Base-by-base conservation (phyloP, 768 basidiomycete genomes). In the Lactarius vividus region DNA sequence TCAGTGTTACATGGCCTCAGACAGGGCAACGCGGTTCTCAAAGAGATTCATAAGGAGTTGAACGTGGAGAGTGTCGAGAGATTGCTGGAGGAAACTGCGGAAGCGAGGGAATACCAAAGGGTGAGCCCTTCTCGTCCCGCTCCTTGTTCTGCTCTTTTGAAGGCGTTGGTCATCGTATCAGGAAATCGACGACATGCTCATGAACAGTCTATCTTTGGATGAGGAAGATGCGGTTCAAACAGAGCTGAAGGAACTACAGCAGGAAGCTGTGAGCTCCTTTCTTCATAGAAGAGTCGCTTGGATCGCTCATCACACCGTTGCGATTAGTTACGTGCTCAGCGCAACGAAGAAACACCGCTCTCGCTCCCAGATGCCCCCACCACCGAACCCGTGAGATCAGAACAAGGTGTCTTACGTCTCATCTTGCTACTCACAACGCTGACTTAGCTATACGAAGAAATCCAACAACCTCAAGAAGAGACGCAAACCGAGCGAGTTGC, bases 41-140 rank as follows among this genome's bases (percentile, higher is more conserved):
- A 91, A 75, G 88, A 97, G 77, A 90, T 99, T 18, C 95, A 99
- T 76, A 88, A 88, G 71, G 94, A 98, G 76, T 87, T 99, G 86
- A 93, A 88, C 71, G 72, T 94, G 10, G 94, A 97, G 75, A 87
- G 81, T 66, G 96, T 98, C n/a, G 96, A 98, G 82, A 91, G 86
- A 73, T 79, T 98, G 59, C 82, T 99, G 80, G 93, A 90, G 70
- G 93, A 97, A 77, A 97, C 96, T 0, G 85, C 85, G 4, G 96
- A 98, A 73, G 97, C 94, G 15, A 84, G 91, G 69, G 94, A 88
- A 67, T 98, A 98, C 75, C 94, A 99, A 73, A 80, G 82, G 74
- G 96, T 94, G 67, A 46, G 84, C 75, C 31, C 18, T 33, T 3
- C 23, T 33, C 5, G n/a, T 4, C 16, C 29, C 39, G 15, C 56